A percentile compares a stretch with the other conserved stretches of the same genome.
phyloP scores from a whole-genome alignment of 805 yeast species.

The Maudiozyma saulgeensis region DNA sequence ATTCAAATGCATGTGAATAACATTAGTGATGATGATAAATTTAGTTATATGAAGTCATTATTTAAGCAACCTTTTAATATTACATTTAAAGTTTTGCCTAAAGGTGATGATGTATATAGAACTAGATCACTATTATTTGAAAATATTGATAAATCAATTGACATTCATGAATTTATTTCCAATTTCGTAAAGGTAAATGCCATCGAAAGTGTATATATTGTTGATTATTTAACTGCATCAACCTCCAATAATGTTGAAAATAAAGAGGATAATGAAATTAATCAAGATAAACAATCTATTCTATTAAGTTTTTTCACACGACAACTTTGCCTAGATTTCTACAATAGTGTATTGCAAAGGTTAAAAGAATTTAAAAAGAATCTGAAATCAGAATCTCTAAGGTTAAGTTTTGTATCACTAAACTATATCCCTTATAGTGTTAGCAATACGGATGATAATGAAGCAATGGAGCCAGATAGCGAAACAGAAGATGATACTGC shows the following conservation, averaged over 20 bases:
- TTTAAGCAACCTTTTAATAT: slow-evolving; percentile 15
- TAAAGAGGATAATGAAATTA: slow-evolving; percentile 30
- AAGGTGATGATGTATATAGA: slow-evolving; percentile 26
- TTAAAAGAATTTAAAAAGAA: slow-evolving; percentile 29
- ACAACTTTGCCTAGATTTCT: slow-evolving; percentile 30
- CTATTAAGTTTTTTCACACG: slow-evolving; percentile 27
- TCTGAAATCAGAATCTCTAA: slow-evolving; percentile 33
- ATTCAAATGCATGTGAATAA: not conserved
- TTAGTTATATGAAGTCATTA: not conserved
- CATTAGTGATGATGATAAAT: not conserved
- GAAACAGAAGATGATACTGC: slow-evolving; percentile 19
- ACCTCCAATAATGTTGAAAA: slow-evolving; percentile 28
- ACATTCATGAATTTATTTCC: slow-evolving; percentile 23
- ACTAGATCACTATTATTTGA: slow-evolving; percentile 26
- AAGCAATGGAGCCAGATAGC: not conserved
- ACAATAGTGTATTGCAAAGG: slow-evolving; percentile 30
- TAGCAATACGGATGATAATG: not conserved
- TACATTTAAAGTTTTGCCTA: slow-evolving; percentile 21
- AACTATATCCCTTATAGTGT: slow-evolving; percentile 19
- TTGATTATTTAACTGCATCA: not conserved
- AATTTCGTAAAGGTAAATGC: slow-evolving; percentile 49
- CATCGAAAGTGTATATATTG: slow-evolving; percentile 45
- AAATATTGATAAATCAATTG: slow-evolving; percentile 17
- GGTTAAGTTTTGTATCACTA: slow-evolving; percentile 28
- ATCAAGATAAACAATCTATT: slow-evolving; percentile 22